These are phyloP conservation scores for Skeletonema potamos DNA, from an alignment of 108 stramenopile genomes.

Conservation along the genomic window DNA sequence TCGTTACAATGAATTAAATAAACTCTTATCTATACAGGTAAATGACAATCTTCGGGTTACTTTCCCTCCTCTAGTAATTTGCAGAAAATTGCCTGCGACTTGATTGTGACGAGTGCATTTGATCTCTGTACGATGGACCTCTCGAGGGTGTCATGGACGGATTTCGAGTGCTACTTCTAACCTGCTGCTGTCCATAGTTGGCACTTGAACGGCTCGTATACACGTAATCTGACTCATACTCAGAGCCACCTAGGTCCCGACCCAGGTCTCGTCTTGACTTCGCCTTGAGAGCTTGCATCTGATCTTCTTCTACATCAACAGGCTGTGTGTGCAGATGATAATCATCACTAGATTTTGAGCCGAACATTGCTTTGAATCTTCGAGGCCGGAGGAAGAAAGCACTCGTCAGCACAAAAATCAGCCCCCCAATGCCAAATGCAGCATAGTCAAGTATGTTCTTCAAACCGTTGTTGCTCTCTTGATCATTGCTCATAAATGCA, in stretches of 20 bases:
- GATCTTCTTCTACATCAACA: slow-evolving; percentile 7
- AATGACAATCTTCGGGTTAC: background rate
- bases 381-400: slow-evolving; percentile 40
- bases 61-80: background rate
- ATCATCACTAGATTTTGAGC: slow-evolving; percentile 10
- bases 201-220: background rate
- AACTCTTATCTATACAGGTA: background rate
- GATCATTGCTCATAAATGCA: background rate
- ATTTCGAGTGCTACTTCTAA: background rate
- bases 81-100: background rate
- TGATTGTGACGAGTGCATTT: background rate
- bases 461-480: background rate
- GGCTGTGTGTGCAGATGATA: slow-evolving; percentile 9
- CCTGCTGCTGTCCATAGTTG: background rate
- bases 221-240: background rate
- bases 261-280: background rate
- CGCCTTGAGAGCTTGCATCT: background rate
- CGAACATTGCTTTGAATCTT: slow-evolving; percentile 24
- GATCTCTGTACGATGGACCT: background rate
- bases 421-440: slow-evolving; percentile 16
- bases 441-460: slow-evolving; percentile 21
- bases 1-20: background rate
- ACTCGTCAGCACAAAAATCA: slow-evolving; percentile 21
- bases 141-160: background rate
- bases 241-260: background rate